Evolutionary conservation across 1,139 yeast species (phyloP), one percentile per base, ranked within the genome.

Genomic region (Wickerhamomyces sp.): DNA sequence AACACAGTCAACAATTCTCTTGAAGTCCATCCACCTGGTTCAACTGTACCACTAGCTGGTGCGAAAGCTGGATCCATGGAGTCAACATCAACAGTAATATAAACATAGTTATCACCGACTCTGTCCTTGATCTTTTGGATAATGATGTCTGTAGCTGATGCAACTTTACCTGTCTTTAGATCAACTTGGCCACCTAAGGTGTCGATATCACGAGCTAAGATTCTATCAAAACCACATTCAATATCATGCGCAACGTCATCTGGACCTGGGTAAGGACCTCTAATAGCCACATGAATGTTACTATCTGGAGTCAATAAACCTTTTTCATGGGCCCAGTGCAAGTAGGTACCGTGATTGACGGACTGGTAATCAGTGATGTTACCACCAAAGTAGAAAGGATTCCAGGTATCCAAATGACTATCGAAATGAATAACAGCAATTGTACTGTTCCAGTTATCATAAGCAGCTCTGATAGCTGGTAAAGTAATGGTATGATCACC

Each of bases 1-100:
- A 75, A 55, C 6, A 76, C 61, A 19, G 67, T 60, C 34, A 74
- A 54, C 31, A 75, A 58, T 49, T 76, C 81, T 44, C 81, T 59
- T 6, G 72, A 61, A 5, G 74, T 65, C 65, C 76, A 72, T 9
- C 82, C 82, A 22, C 82, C 82, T 8, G 70, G 66, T 55, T 76
- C 82, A 66, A 74, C 70, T 5, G 82, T 76, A 21, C 82, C 82
- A 3, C 81, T 74, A 1, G 74, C 81, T 4, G 81, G 81, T 1
- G 80, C 79, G 45, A 58, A 60, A 1, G 78, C 70, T 3, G 79
- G 77, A 46, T 75, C 80, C 45, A 75, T 61, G 4, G 71, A 76
- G 48, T 75, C 80, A 34, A 75, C 74, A 50, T 75, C 81, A 18
- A 76, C 74, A 2, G 76, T 60, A 15, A 76, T 68, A 47, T 76